Percentiles rank a stretch among this genome's conserved stretches.
These are phyloP conservation scores for Verbascum thapsus DNA, from an alignment of 257 asterid genomes.

Conservation along the genomic window DNA sequence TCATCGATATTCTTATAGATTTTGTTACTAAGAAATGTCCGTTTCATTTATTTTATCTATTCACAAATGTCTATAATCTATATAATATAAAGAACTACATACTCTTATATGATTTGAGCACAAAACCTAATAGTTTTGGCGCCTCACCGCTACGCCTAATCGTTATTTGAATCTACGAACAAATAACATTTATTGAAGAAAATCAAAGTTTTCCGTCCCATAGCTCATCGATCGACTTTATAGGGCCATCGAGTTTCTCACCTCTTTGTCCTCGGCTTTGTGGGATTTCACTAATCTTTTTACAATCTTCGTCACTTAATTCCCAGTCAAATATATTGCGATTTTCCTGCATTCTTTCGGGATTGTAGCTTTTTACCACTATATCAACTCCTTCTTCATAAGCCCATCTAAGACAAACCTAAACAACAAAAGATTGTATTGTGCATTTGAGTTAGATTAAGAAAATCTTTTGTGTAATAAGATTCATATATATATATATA, in stretches of 20 bases:
- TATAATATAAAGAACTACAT: no score
- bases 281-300: conserved; percentile 23
- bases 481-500: no score
- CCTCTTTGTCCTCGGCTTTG: conserved; percentile 26
- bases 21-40: no score
- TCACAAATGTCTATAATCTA: no score
- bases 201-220: conserved; percentile 29
- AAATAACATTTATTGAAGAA: neutral
- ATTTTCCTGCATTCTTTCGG: conserved; percentile 29
- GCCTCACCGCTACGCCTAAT: no score
- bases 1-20: no score
- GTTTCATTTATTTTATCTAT: no score
- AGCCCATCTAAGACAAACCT: conserved; percentile 27
- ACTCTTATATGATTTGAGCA: no score
- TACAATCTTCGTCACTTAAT: conserved; percentile 26
- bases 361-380: conserved; percentile 26
- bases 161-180: no score
- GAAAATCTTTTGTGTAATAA: neutral
- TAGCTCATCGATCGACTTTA: conserved; percentile 23
- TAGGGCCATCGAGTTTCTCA: conserved; percentile 19
- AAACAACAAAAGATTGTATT: neutral
- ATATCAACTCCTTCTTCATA: conserved; percentile 21
- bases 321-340: conserved; percentile 25
- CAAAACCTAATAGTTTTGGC: no score
- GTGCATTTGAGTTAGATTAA: neutral